phyloP scores from a whole-genome alignment of 1,284 basidiomycete species.

The Mycosarcoma mackinlayi region DNA sequence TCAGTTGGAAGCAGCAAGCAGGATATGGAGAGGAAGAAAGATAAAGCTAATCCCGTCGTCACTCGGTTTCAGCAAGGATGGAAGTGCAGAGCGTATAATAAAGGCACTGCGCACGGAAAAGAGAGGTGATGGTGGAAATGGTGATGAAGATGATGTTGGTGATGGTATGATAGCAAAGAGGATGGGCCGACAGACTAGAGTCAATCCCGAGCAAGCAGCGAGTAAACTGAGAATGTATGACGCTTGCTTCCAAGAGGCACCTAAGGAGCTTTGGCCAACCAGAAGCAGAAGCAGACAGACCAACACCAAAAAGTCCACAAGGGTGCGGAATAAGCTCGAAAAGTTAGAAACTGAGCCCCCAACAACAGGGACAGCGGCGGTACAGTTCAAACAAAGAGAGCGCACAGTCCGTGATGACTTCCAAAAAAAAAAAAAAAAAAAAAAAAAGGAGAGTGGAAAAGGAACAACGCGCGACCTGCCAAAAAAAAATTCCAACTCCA shows the following conservation, averaged over 20 bases:
- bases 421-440: not conserved
- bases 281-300: not conserved
- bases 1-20: conserved; percentile 35
- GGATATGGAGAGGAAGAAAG: conserved; percentile 3
- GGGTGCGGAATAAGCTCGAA: not conserved
- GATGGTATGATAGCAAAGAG: conserved; percentile 29
- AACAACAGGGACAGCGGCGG: not conserved
- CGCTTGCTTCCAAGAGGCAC: not conserved
- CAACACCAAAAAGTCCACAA: conserved; percentile 6
- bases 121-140: conserved; percentile 1
- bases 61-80: conserved; percentile 40
- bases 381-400: not conserved
- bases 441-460: too few relatives aligned
- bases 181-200: conserved; percentile 4
- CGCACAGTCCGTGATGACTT: not conserved
- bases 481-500: too few relatives aligned
- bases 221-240: not conserved
- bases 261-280: conserved; percentile 8
- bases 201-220: too few relatives aligned
- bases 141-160: not conserved
- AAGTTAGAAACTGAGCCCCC: not conserved
- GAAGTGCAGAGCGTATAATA: conserved; percentile 4
- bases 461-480: too few relatives aligned
- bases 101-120: conserved; percentile 13
- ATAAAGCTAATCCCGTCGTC: conserved; percentile 41